Percentiles rank a stretch among this genome's conserved stretches.
Evolutionary conservation across 495 filamentous ascomycete species (phyloP).

Genomic region (Evansstolkia leycettana): DNA sequence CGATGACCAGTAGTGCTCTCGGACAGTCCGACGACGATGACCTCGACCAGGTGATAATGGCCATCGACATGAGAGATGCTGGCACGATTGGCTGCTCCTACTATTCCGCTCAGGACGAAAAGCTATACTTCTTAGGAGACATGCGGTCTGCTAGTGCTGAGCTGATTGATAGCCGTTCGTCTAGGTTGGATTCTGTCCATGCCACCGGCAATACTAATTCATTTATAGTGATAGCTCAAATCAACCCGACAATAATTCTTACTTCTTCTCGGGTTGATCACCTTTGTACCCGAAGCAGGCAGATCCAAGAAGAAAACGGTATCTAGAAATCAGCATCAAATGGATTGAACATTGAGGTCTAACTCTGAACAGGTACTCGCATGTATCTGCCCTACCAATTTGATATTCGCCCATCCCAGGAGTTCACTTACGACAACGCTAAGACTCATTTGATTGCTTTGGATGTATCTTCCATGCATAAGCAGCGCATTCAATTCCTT

Average conservation of each 20-base stretch:
- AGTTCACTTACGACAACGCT: slow-evolving; percentile 63
- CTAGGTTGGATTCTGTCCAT: neutral
- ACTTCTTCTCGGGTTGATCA: slow-evolving; percentile 61
- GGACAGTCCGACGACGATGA: slow-evolving; percentile 34
- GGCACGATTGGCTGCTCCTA: slow-evolving; percentile 78
- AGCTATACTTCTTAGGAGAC: slow-evolving; percentile 71
- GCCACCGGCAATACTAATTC: slow-evolving; percentile 7
- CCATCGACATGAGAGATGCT: slow-evolving; percentile 61
- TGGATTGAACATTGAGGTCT: neutral
- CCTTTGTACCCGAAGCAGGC: slow-evolving; percentile 13
- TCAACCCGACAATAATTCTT: slow-evolving; percentile 70
- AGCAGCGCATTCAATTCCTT: slow-evolving; percentile 31
- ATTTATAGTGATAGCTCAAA: slow-evolving; percentile 51
- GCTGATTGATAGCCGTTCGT: slow-evolving; percentile 52
- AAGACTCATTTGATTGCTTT: slow-evolving; percentile 55
- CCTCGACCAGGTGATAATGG: slow-evolving; percentile 70
- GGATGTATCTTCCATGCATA: slow-evolving; percentile 23
- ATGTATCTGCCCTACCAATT: slow-evolving; percentile 53
- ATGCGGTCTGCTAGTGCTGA: slow-evolving; percentile 58
- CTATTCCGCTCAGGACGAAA: slow-evolving; percentile 64
- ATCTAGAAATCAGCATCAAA: neutral
- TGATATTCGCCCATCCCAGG: slow-evolving; percentile 58
- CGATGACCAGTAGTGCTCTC: neutral
- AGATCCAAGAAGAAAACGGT: slow-evolving; percentile 14
- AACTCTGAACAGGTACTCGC: slow-evolving; percentile 17